These are phyloP conservation scores for Boletus sensibilis DNA, from an alignment of 768 basidiomycete species.

Conservation along the genomic window DNA sequence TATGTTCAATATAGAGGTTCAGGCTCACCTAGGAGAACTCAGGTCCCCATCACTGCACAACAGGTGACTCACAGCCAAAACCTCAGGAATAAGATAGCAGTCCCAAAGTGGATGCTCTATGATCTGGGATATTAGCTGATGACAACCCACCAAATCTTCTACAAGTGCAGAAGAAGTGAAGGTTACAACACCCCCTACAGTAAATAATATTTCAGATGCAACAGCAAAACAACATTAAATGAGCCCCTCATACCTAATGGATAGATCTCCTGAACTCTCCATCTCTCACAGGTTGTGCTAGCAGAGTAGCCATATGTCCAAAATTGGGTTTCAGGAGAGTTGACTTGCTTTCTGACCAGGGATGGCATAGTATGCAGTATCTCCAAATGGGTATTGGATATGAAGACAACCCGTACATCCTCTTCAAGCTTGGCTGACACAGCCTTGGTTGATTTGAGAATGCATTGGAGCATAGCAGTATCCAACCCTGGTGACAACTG, in stretches of 20 bases:
- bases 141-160: constrained; percentile 49
- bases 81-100: constrained; percentile 64
- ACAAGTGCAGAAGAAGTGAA: constrained; percentile 63
- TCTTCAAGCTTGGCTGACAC: constrained; percentile 36
- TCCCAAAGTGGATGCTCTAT: constrained; percentile 65
- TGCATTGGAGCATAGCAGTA: constrained; percentile 39
- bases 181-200: constrained; percentile 67
- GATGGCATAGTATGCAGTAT: constrained; percentile 49
- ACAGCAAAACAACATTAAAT: not conserved
- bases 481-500: constrained; percentile 39
- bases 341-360: constrained; percentile 46
- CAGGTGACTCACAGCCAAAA: constrained; percentile 46
- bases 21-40: constrained; percentile 10
- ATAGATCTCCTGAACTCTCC: constrained; percentile 68
- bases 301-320: constrained; percentile 68
- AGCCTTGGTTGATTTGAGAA: constrained; percentile 47
- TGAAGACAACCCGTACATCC: constrained; percentile 55
- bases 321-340: constrained; percentile 51
- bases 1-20: not conserved
- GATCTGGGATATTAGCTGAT: constrained; percentile 49
- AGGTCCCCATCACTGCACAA: constrained; percentile 6
- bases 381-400: constrained; percentile 58
- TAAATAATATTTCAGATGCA: not conserved
- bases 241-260: constrained; percentile 51
- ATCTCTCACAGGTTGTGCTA: constrained; percentile 46